phyloP scores from a whole-genome alignment of 192 early-diverging fungal genomes.

The Podila minutissima region DNA sequence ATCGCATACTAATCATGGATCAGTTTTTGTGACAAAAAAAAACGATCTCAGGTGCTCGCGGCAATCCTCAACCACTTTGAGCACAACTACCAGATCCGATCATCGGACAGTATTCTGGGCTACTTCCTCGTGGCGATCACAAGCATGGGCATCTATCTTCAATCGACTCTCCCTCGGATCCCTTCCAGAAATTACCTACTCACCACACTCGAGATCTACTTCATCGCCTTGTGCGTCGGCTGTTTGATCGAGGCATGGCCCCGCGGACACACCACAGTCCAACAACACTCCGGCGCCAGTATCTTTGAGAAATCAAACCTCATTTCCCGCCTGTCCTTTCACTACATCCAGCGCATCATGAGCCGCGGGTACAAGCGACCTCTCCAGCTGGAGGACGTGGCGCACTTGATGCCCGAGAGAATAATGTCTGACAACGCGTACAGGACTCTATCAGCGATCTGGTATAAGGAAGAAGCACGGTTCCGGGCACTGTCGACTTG shows the following conservation, averaged over 20 bases:
- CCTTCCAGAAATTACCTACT: background rate
- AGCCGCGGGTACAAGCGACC: constrained; percentile 25
- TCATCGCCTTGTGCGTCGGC: constrained; percentile 8
- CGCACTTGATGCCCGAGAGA: constrained; percentile 25
- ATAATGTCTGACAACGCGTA: constrained; percentile 29
- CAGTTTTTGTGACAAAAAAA: too few relatives aligned
- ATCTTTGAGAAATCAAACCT: constrained; percentile 41
- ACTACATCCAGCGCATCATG: constrained; percentile 42
- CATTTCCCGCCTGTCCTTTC: constrained; percentile 30
- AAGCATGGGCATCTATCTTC: constrained; percentile 2
- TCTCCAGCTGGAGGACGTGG: constrained; percentile 10
- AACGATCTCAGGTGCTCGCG: constrained; percentile 8
- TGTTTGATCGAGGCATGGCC: constrained; percentile 29
- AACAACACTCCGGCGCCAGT: constrained; percentile 14
- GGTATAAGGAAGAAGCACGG: background rate
- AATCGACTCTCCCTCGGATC: background rate
- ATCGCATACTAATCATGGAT: too few relatives aligned
- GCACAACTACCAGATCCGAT: constrained; percentile 19
- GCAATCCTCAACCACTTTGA: constrained; percentile 23
- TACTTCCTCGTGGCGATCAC: constrained; percentile 15
- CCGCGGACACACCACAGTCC: constrained; percentile 19
- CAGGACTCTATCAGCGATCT: constrained; percentile 1
- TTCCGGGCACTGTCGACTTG: background rate
- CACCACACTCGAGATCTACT: background rate
- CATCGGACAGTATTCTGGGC: constrained; percentile 21